Percentiles rank a stretch among this genome's conserved stretches.
These are phyloP conservation scores for Apocynum venetum DNA, from an alignment of 257 asterid species.

Conservation along the genomic window DNA sequence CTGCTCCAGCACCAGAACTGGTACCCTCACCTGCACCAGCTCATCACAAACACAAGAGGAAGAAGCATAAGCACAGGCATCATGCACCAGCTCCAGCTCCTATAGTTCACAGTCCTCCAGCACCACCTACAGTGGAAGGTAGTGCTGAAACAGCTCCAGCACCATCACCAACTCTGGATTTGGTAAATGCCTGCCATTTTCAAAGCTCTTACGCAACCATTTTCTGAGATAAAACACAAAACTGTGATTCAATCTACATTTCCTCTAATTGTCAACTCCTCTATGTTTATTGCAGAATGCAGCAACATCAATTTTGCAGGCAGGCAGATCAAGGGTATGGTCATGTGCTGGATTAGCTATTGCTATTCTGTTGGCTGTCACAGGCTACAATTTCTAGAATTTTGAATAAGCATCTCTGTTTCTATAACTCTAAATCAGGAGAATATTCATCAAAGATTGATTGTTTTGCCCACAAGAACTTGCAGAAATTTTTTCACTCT, in stretches of 20 bases:
- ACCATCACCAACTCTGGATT: conserved; percentile 69
- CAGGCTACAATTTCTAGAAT: conserved; percentile 36
- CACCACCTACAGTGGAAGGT: conserved; percentile 66
- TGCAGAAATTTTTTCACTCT: conserved; percentile 6
- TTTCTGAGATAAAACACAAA: not conserved
- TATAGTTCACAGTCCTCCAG: conserved; percentile 81
- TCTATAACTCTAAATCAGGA: conserved; percentile 22
- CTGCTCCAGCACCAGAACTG: conserved; percentile 42
- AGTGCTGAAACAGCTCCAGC: conserved; percentile 69
- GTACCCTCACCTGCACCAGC: conserved; percentile 65
- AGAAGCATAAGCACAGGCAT: conserved; percentile 29
- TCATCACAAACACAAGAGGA: conserved; percentile 34
- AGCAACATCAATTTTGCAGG: conserved; percentile 44
- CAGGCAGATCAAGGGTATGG: conserved; percentile 50
- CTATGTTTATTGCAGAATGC: conserved; percentile 49
- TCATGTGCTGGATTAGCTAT: conserved; percentile 42
- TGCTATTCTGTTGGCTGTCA: conserved; percentile 43
- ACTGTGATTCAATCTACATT: not conserved
- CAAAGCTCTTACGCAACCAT: not conserved
- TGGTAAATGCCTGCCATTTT: conserved; percentile 43
- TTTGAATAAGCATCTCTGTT: not conserved
- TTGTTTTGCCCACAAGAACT: not conserved
- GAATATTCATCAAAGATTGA: conserved; percentile 14
- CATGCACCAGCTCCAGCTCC: conserved; percentile 25
- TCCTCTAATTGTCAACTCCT: conserved; percentile 20